Conservation (phyloP, 1,284 basidiomycete species). For the Tylopilus sp. region DNA sequence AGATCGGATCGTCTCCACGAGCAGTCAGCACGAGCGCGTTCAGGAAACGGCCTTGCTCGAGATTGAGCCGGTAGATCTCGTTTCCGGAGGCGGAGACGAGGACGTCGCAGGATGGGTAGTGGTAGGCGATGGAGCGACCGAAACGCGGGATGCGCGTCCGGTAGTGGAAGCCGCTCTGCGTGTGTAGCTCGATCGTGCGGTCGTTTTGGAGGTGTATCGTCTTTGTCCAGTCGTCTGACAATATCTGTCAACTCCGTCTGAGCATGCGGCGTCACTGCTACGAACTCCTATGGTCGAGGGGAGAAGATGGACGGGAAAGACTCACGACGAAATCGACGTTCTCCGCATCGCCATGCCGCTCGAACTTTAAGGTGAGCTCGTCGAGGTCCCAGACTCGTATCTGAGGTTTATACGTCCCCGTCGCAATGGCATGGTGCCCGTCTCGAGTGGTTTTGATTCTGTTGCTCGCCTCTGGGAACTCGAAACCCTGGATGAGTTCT, state of each 20-base stretch:
- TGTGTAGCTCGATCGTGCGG: slow-evolving; percentile 91
- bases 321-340: slow-evolving; percentile 95
- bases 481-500: slow-evolving; percentile 91
- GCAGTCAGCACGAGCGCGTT: slow-evolving; percentile 62
- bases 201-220: slow-evolving; percentile 95
- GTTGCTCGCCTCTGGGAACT: slow-evolving; percentile 95
- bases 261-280: slow-evolving; percentile 4
- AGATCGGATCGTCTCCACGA: slow-evolving; percentile 48
- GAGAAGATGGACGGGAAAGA: slow-evolving; percentile 24
- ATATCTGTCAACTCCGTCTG: slow-evolving; percentile 52
- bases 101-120: slow-evolving; percentile 79
- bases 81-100: slow-evolving; percentile 73
- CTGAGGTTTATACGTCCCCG: slow-evolving; percentile 97
- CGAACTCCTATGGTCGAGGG: not conserved
- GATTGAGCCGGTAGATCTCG: slow-evolving; percentile 90
- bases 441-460: slow-evolving; percentile 87
- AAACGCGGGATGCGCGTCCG: slow-evolving; percentile 91
- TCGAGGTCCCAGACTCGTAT: slow-evolving; percentile 95
- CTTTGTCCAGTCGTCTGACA: slow-evolving; percentile 99
- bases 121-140: slow-evolving; percentile 88
- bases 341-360: slow-evolving; percentile 93
- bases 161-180: slow-evolving; percentile 90
- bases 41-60: slow-evolving; percentile 93
- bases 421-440: slow-evolving; percentile 89
- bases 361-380: slow-evolving; percentile 91